phyloP scores from a whole-genome alignment of 352 stramenopile species.

The Pythium chondricola region DNA sequence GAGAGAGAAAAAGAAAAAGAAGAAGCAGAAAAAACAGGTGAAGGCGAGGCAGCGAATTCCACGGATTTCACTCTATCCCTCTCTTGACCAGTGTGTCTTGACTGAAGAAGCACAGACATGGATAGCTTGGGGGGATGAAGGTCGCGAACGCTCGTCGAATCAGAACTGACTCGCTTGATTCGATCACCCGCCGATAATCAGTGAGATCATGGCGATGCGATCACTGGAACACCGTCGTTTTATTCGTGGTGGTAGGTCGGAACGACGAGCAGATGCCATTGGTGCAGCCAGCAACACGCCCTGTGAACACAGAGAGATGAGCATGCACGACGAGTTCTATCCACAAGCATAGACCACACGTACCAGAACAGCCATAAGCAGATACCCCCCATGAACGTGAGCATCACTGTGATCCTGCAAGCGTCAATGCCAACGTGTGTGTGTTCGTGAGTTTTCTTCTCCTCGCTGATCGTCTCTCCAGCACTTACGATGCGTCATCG shows the following conservation, averaged over 20 bases:
- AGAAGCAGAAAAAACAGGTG: neutral
- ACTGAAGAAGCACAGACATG: too few species aligned
- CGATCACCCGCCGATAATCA: too few species aligned
- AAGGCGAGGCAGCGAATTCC: neutral
- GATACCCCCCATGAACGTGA: slow-evolving; percentile 75
- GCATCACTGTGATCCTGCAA: slow-evolving; percentile 71
- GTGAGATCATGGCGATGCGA: too few species aligned
- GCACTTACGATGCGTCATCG: slow-evolving; percentile 80
- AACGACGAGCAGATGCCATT: slow-evolving; percentile 86
- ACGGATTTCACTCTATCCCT: neutral
- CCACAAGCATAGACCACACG: slow-evolving; percentile 10
- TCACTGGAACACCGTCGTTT: too few species aligned
- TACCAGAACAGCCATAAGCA: slow-evolving; percentile 89
- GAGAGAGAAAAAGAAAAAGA: neutral
- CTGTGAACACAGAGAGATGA: slow-evolving; percentile 17
- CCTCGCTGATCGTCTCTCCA: neutral
- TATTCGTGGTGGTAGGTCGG: slow-evolving; percentile 76
- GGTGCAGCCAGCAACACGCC: slow-evolving; percentile 87
- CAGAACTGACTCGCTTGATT: too few species aligned
- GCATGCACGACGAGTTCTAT: too few species aligned
- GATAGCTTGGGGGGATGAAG: too few species aligned
- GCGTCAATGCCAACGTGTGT: neutral
- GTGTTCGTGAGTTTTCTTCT: too few species aligned
- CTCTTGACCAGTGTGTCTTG: too few species aligned
- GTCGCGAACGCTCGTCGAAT: too few species aligned